A percentile compares a stretch with the other conserved stretches of the same genome.
Evolutionary conservation across 768 basidiomycete species (phyloP).

Genomic region (Podaxis mareebaensis): DNA sequence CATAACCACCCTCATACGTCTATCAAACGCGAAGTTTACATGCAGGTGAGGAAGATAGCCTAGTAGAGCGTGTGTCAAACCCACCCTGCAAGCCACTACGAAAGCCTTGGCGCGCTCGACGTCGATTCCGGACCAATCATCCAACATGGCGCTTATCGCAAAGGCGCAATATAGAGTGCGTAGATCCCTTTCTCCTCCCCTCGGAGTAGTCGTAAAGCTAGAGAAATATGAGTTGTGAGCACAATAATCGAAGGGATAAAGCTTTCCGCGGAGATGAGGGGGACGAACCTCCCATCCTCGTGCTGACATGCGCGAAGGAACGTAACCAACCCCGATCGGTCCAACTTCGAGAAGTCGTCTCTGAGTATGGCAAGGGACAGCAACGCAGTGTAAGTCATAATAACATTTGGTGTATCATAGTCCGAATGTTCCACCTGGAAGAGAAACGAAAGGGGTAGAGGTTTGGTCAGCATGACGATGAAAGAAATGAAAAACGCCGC

Average conservation of each 20-base stretch:
- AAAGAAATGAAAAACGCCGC: neutral
- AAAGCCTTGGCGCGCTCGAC: constrained; percentile 60
- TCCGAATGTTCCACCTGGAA: constrained; percentile 36
- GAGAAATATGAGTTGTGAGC: constrained; percentile 25
- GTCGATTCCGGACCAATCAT: constrained; percentile 78
- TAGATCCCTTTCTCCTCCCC: constrained; percentile 71
- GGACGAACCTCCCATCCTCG: constrained; percentile 76
- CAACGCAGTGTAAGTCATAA: constrained; percentile 93
- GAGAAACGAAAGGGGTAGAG: neutral
- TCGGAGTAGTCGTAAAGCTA: constrained; percentile 75
- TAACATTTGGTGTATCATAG: constrained; percentile 77
- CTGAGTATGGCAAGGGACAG: constrained; percentile 81
- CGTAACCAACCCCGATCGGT: constrained; percentile 62
- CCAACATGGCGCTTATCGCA: constrained; percentile 74
- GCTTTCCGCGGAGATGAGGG: neutral
- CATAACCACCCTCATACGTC: constrained; percentile 94
- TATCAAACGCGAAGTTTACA: constrained; percentile 30
- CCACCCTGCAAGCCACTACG: constrained; percentile 72
- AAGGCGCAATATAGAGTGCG: constrained; percentile 88
- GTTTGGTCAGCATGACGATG: neutral
- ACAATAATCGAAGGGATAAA: constrained; percentile 8
- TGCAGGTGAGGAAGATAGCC: constrained; percentile 4
- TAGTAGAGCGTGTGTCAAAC: constrained; percentile 20
- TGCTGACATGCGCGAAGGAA: constrained; percentile 77
- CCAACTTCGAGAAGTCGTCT: constrained; percentile 77